Conservation (phyloP, 2,329 filamentous ascomycete genomes). For the Calonectria crousiana region DNA sequence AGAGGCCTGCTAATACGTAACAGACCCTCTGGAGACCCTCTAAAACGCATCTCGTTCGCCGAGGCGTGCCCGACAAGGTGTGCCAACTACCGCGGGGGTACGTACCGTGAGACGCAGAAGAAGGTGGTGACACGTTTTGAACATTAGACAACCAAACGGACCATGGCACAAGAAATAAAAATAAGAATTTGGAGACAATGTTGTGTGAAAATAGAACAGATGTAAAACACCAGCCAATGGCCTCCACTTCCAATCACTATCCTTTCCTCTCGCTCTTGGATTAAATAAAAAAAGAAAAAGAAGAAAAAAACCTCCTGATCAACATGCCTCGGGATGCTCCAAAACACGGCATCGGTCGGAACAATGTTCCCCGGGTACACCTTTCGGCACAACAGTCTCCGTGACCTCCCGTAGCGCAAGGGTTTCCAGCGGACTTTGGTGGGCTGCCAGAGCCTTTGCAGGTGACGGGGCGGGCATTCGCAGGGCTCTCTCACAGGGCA, state of each 20-base stretch:
- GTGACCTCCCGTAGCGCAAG: slow-evolving; percentile 45
- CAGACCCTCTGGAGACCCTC: slow-evolving; percentile 18
- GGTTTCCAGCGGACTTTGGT: slow-evolving; percentile 12
- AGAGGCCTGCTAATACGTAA: slow-evolving; percentile 21
- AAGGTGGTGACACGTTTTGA: neutral
- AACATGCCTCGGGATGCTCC: slow-evolving; percentile 3
- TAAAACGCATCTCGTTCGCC: slow-evolving; percentile 17
- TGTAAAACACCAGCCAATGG: neutral
- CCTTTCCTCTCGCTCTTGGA: neutral
- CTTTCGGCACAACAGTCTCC: slow-evolving; percentile 42
- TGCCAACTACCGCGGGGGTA: neutral
- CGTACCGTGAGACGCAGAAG: neutral
- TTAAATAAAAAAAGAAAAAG: neutral
- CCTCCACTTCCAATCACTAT: neutral
- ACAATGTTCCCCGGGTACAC: slow-evolving; percentile 35
- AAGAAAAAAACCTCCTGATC: neutral
- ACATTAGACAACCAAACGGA: neutral
- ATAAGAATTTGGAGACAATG: neutral
- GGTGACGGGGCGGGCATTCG: slow-evolving; percentile 18
- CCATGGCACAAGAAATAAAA: neutral
- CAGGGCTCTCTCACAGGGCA: slow-evolving; percentile 27
- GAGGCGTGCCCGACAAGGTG: slow-evolving; percentile 19
- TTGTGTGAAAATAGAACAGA: neutral
- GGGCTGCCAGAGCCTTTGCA: slow-evolving; percentile 18
- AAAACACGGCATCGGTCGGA: slow-evolving; percentile 36